Evolutionary conservation across 1,139 yeast species (phyloP), one percentile per base, ranked within the genome.

Genomic region (Taphrina flavorubra): DNA sequence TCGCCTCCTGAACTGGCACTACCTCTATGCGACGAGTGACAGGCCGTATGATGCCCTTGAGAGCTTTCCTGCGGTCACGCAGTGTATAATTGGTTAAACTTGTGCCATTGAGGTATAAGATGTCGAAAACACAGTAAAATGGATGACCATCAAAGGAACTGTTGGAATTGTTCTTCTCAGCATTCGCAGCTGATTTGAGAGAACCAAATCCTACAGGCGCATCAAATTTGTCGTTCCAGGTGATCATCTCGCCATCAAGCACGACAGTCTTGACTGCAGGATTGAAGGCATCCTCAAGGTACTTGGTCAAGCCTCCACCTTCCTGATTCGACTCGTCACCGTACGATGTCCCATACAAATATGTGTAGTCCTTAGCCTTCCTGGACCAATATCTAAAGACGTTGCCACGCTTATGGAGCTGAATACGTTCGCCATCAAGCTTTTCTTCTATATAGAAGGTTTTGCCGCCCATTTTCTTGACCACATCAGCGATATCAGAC

Each of bases 181-280:
- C 84, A 6, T 84, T 77, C 0, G 95, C 96, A 56, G 90, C 85
- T 6, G 89, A 82, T 74, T 89, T 88, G 51, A 92, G 82, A 0
- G 90, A 84, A 0, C 96, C 96, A 79, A 90, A 90, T 0, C 97
- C 96, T 25, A 90, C 79, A 8, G 90, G 82, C 0, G 81, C 81
- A 51, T 86, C 79, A 20, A 86, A 79, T 13, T 82, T 79, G 13
- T 84, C 84, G 76, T 92, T 97, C 84, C 86, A 92, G 0, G 96
- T 92, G 0, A 92, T 87, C 92, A 94, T 89, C 78, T 94, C 99
- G 0, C 99, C 98, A 78, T 94, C 99, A 4, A 94, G 76, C 1
- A 94, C 82, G 55, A 82, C 78, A 57, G 78, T 78, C 61, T 79
- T 75, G 2, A 90, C 85, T 47, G 77, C 72, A 0, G 78, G 78